A percentile compares a stretch with the other conserved stretches of the same genome.
Evolutionary conservation across 2,329 filamentous ascomycete genomes (phyloP).

Genomic region (Ascocoryne sarcoides): DNA sequence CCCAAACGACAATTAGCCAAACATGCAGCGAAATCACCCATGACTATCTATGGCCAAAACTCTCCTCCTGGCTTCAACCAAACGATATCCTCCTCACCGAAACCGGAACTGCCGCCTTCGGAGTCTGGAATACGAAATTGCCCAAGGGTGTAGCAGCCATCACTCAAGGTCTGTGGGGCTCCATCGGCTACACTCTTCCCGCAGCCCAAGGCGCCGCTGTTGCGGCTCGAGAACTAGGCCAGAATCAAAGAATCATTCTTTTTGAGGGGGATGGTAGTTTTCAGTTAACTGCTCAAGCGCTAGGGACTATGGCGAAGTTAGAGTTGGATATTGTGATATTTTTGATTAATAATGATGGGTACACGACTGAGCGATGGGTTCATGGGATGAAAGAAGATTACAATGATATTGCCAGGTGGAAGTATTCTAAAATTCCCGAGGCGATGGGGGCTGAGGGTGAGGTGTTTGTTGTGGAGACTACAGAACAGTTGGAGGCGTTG

Average conservation of each 20-base stretch:
- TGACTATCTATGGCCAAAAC: conserved; percentile 63
- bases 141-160: conserved; percentile 64
- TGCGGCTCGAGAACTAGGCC: conserved; percentile 54
- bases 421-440: neutral
- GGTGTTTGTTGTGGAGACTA: neutral
- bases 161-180: conserved; percentile 64
- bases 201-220: conserved; percentile 59
- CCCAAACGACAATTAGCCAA: neutral
- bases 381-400: conserved; percentile 45
- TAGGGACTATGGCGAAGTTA: conserved; percentile 56
- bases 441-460: neutral
- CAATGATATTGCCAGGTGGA: conserved; percentile 40
- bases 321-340: conserved; percentile 30
- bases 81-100: conserved; percentile 74
- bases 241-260: conserved; percentile 58
- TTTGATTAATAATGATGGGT: conserved; percentile 48
- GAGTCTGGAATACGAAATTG: conserved; percentile 74
- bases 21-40: conserved; percentile 44
- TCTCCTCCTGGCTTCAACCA: conserved; percentile 60
- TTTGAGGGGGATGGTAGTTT: conserved; percentile 52
- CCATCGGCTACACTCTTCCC: conserved; percentile 53
- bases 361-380: conserved; percentile 48
- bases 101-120: conserved; percentile 78
- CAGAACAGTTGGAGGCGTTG: neutral
- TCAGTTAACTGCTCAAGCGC: conserved; percentile 72